Percentiles rank a stretch among this genome's conserved stretches.
Conservation (phyloP, 352 stramenopile species). For the Phytophthora fragariaefolia region DNA sequence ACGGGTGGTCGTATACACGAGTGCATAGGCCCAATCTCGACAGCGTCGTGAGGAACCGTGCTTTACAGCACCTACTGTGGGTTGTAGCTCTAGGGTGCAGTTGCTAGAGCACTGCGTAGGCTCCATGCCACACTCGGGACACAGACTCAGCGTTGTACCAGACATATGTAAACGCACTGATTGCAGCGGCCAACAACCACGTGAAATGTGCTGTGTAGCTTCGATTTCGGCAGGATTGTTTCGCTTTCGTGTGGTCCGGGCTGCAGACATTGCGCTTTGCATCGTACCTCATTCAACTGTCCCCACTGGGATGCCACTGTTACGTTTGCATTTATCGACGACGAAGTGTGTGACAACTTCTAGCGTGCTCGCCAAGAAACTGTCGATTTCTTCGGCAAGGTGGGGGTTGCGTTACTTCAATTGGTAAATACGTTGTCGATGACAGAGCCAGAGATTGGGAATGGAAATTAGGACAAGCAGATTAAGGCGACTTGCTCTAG, state of each 20-base stretch:
- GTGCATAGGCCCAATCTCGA: conserved; percentile 48
- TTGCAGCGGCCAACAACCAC: conserved; percentile 34
- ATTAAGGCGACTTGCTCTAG: not conserved
- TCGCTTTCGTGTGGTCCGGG: conserved; percentile 42
- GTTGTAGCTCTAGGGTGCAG: conserved; percentile 46
- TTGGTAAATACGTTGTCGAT: conserved; percentile 21
- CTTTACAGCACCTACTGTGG: conserved; percentile 58
- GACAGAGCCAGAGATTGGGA: not conserved
- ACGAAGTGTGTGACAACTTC: conserved; percentile 45
- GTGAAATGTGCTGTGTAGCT: conserved; percentile 54
- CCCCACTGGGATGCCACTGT: conserved; percentile 48
- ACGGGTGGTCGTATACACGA: conserved; percentile 43
- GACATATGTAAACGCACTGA: conserved; percentile 60
- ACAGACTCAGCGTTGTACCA: conserved; percentile 46
- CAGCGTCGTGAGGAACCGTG: conserved; percentile 22
- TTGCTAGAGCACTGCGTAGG: conserved; percentile 73
- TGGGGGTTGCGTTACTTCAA: conserved; percentile 14
- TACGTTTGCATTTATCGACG: conserved; percentile 63
- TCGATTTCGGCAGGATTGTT: conserved; percentile 63
- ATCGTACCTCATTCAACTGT: conserved; percentile 52
- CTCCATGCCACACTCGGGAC: conserved; percentile 7
- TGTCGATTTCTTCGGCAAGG: conserved; percentile 23
- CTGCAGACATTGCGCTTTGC: conserved; percentile 46
- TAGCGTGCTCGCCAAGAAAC: conserved; percentile 20
- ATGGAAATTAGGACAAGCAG: conserved; percentile 4